Percentiles rank a stretch among this genome's conserved stretches.
phyloP scores from a whole-genome alignment of 345 rosid genomes.

The Syzygium grande region DNA sequence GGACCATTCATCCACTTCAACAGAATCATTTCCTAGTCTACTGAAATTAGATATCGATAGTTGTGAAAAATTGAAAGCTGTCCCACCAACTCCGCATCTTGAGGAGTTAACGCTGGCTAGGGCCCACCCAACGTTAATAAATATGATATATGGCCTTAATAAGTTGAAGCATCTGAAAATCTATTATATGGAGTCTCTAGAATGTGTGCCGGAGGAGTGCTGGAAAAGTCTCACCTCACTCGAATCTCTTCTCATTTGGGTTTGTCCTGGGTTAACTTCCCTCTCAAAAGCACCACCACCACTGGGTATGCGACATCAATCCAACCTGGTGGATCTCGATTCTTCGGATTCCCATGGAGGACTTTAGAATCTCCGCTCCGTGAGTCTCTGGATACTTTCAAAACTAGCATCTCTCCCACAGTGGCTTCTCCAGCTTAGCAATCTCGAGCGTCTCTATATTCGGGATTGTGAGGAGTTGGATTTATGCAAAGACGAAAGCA shows the following conservation, averaged over 20 bases:
- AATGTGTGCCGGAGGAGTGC: background rate
- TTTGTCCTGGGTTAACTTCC: background rate
- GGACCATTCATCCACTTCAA: background rate
- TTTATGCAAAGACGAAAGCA: no score
- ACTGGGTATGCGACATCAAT: no score
- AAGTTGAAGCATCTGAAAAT: background rate
- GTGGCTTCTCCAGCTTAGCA: no score
- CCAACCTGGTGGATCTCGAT: no score
- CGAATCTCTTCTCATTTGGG: background rate
- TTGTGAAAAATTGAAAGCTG: background rate
- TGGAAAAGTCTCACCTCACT: background rate
- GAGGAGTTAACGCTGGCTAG: background rate
- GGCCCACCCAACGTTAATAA: background rate
- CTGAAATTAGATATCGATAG: accelerated
- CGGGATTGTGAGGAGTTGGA: no score
- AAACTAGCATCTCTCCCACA: no score
- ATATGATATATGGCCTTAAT: background rate
- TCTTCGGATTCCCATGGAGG: no score
- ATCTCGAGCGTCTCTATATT: no score
- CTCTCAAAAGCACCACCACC: background rate
- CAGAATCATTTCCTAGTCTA: background rate
- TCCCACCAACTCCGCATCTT: background rate
- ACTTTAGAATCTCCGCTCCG: no score
- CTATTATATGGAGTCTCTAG: background rate
- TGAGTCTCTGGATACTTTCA: no score